Conservation (phyloP, 2,329 filamentous ascomycete species). For the Chaetomium globosum region DNA sequence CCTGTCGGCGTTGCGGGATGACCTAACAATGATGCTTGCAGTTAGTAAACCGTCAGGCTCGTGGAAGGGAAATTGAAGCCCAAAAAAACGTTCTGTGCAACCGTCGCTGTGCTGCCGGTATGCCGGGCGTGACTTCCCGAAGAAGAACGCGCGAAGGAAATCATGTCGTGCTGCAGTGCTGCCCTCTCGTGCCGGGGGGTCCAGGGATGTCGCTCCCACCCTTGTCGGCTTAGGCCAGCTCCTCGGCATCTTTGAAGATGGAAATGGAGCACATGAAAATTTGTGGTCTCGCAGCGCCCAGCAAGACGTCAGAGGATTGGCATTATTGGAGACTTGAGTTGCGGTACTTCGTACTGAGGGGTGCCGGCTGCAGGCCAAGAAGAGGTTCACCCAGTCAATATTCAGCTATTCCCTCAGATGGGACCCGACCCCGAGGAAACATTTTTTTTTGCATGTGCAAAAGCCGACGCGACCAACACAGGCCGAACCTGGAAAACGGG, state of each 20-base stretch:
- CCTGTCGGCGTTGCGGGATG: background rate
- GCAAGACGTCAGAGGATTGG: conserved; percentile 15
- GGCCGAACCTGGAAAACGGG: background rate
- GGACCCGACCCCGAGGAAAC: conserved; percentile 10
- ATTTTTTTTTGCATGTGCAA: conserved; percentile 14
- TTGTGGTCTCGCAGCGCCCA: background rate
- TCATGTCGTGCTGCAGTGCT: conserved; percentile 13
- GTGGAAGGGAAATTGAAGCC: background rate
- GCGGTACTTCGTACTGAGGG: no score
- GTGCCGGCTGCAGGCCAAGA: conserved; percentile 10
- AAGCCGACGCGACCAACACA: background rate
- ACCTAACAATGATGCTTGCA: no score
- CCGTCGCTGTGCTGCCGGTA: conserved; percentile 11
- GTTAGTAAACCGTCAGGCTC: background rate
- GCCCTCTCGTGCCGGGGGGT: conserved; percentile 31
- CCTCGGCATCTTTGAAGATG: conserved; percentile 33
- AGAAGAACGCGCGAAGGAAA: conserved; percentile 27
- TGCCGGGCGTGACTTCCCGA: conserved; percentile 34
- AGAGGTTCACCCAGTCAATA: background rate
- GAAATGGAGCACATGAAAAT: conserved; percentile 36
- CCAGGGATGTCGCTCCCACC: conserved; percentile 19
- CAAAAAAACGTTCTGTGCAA: background rate
- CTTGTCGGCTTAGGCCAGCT: conserved; percentile 21
- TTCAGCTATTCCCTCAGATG: background rate
- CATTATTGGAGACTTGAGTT: conserved; percentile 11